Percentiles rank a stretch among this genome's conserved stretches.
These are phyloP conservation scores for Fusarium sambucinum DNA, from an alignment of 2,329 filamentous ascomycete genomes.

Conservation along the genomic window DNA sequence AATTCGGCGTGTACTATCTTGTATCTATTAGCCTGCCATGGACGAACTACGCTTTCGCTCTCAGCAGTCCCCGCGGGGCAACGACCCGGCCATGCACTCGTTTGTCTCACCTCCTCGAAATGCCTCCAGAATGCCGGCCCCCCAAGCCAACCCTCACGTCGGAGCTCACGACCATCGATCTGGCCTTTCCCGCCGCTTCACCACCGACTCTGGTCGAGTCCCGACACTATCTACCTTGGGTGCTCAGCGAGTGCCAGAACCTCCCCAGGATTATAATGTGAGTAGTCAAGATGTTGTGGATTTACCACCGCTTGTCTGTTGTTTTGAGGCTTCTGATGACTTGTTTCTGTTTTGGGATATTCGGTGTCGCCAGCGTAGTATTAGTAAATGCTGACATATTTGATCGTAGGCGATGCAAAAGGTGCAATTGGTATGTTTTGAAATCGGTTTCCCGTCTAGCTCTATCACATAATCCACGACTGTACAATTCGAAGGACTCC, in stretches of 20 bases:
- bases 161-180: conserved; percentile 76
- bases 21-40: conserved; percentile 63
- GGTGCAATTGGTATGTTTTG: conserved; percentile 78
- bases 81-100: conserved; percentile 79
- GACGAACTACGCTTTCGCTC: conserved; percentile 84
- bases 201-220: conserved; percentile 87
- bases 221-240: conserved; percentile 73
- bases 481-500: background rate
- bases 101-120: conserved; percentile 81
- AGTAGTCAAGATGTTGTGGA: conserved; percentile 42
- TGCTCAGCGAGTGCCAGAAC: conserved; percentile 60
- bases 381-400: conserved; percentile 42
- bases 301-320: conserved; percentile 3
- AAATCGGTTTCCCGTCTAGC: conserved; percentile 5
- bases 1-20: conserved; percentile 57
- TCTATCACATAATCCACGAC: conserved; percentile 2
- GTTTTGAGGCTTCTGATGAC: conserved; percentile 1
- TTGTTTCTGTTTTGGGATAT: conserved; percentile 26
- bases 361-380: background rate
- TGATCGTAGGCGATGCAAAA: conserved; percentile 71
- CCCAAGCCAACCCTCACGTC: conserved; percentile 55
- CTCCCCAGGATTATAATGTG: conserved; percentile 62
- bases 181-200: conserved; percentile 90
- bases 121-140: conserved; percentile 71
- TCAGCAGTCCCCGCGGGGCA: conserved; percentile 77